Evolutionary conservation across 208 protist species (phyloP), one percentile per base, ranked within the genome.

Genomic region (Blastocrithidia nonstop): DNA sequence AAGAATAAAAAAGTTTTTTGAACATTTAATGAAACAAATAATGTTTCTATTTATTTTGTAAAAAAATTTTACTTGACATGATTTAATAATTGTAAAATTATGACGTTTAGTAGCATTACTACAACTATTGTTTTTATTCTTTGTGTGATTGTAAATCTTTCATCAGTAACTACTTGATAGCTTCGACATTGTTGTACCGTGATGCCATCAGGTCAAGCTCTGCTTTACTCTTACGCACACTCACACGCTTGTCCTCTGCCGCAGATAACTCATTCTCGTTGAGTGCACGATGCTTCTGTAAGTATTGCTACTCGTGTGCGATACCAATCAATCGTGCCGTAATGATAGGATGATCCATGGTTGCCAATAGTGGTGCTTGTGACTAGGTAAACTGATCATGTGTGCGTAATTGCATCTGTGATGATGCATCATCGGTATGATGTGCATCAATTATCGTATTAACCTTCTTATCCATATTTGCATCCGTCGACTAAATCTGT

Each of bases 321-420:
- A 85, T 29, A 6, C 74, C 74, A 17, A 83, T 39, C 39, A 51
- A 43, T 45, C 71, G 71, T 1, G 80, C 80, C 22, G 66, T 57
- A 1, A 83, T 54, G 53, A 75, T 56, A 31, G 74, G 80, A 32
- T 89, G 80, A 1, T 59, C 57, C 27, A 85, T 55, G 19, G 71
- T 81, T 5, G 45, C 39, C 7, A 50, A 53, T 32, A 32, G 32
- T 44, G 4, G 25, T 4, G 6, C 31, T n/a, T n/a, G n/a, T n/a
- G n/a, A n/a, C n/a, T n/a, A n/a, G n/a, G n/a, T n/a, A n/a, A n/a
- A n/a, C n/a, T n/a, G n/a, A n/a, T n/a, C n/a, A n/a, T n/a, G n/a
- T n/a, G n/a, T n/a, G n/a, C n/a, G n/a, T n/a, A n/a, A n/a, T n/a
- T n/a, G n/a, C n/a, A n/a, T n/a, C n/a, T n/a, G n/a, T n/a, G n/a